Conservation (phyloP, 495 filamentous ascomycete genomes). For the Ramalina peruviana region DNA sequence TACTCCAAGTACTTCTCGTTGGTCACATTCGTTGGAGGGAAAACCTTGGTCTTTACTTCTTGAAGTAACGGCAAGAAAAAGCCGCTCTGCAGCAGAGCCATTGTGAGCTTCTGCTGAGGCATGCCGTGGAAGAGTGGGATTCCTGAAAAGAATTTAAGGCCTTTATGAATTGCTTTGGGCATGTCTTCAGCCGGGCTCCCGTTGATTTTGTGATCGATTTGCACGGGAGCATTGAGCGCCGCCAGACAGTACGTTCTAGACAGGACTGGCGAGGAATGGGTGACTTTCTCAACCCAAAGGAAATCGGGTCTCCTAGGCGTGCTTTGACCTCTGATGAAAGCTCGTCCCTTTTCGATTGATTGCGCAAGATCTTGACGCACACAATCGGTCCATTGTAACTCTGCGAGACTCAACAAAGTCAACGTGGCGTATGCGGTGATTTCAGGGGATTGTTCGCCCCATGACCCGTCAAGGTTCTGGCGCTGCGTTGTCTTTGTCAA, state of each 20-base stretch:
- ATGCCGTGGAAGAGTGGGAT: conserved; percentile 15
- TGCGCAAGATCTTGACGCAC: conserved; percentile 7
- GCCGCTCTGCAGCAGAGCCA: conserved; percentile 18
- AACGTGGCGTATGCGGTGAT: conserved; percentile 17
- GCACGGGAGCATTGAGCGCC: conserved; percentile 12
- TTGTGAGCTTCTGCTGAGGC: conserved; percentile 16
- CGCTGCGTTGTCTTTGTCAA: conserved; percentile 7
- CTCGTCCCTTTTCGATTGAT: conserved; percentile 10
- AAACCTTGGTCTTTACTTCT: conserved; percentile 13
- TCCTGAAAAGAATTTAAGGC: conserved; percentile 10
- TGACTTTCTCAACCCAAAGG: conserved; percentile 32
- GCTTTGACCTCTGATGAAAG: conserved; percentile 1
- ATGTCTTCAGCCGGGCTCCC: too few relatives aligned
- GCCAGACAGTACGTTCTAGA: conserved; percentile 22
- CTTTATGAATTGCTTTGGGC: not conserved
- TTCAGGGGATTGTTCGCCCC: conserved; percentile 18
- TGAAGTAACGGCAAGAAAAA: conserved; percentile 14
- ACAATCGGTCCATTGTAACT: conserved; percentile 6
- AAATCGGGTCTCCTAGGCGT: conserved; percentile 1
- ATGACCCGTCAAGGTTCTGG: conserved; percentile 20
- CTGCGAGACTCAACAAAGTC: conserved; percentile 9
- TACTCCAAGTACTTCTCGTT: conserved; percentile 28
- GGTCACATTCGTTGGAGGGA: conserved; percentile 10
- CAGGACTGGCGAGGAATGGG: conserved; percentile 21
- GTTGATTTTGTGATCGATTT: not conserved